These are phyloP conservation scores for Aspergillus nanangensis DNA, from an alignment of 495 filamentous ascomycete genomes.

Conservation along the genomic window DNA sequence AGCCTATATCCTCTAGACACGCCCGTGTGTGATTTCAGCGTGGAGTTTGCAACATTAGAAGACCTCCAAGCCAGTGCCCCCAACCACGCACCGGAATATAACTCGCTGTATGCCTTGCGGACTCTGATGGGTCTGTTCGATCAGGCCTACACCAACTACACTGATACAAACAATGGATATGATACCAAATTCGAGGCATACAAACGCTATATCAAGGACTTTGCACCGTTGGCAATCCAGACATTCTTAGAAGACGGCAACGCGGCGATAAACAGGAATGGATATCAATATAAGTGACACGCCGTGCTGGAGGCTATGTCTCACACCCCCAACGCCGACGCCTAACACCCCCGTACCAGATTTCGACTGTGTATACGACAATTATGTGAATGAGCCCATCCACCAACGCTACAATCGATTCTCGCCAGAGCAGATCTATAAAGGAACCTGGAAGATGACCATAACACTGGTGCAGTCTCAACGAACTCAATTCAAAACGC, in stretches of 20 bases:
- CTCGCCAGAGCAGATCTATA: background rate
- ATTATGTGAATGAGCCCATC: background rate
- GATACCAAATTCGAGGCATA: background rate
- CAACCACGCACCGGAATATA: background rate
- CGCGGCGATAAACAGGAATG: background rate
- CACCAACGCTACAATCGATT: background rate
- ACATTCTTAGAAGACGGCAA: background rate
- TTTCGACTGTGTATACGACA: background rate
- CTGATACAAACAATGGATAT: slow-evolving; percentile 1
- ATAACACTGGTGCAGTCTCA: background rate
- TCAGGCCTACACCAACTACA: slow-evolving; percentile 1
- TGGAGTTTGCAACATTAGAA: too few species aligned
- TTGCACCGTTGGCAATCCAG: background rate
- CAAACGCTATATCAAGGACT: background rate
- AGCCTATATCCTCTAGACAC: too few species aligned
- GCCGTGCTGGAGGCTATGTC: too few species aligned
- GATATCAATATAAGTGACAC: background rate
- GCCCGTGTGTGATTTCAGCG: too few species aligned
- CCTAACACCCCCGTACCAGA: background rate
- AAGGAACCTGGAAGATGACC: background rate
- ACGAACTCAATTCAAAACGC: background rate
- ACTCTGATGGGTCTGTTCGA: background rate
- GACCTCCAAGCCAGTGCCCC: background rate
- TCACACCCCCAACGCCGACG: too few species aligned
- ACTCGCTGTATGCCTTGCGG: background rate